Evolutionary conservation across 352 stramenopile genomes (phyloP).

Genomic region (Phytophthora ramorum): DNA sequence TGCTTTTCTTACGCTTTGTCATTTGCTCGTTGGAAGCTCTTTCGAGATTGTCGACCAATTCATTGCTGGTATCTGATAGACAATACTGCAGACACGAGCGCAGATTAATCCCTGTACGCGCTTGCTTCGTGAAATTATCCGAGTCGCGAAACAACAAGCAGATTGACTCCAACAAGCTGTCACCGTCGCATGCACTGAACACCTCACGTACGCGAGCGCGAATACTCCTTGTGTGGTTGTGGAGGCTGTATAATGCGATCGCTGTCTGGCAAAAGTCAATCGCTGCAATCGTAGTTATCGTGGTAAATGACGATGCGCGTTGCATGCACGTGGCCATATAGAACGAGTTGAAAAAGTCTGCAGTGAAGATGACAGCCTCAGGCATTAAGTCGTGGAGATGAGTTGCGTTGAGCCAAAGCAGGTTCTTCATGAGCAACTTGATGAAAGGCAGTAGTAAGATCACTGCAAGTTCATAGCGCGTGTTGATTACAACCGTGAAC

Average conservation of each 20-base stretch:
- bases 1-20: neutral
- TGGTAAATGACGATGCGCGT: neutral
- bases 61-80: neutral
- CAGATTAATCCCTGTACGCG: neutral
- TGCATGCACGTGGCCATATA: conserved; percentile 1
- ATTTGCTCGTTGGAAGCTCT: neutral
- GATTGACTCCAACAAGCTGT: neutral
- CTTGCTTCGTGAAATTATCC: neutral
- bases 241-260: neutral
- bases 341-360: neutral
- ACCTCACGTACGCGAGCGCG: neutral
- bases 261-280: neutral
- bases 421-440: conserved; percentile 18
- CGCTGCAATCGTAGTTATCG: neutral
- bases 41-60: neutral
- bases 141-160: neutral
- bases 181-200: neutral
- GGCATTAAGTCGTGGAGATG: neutral
- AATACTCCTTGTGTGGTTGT: neutral
- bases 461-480: conserved; percentile 2
- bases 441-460: conserved; percentile 13
- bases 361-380: neutral
- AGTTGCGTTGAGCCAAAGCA: neutral
- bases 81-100: neutral
- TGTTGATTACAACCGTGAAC: conserved; percentile 1